Conservation (phyloP, 208 protist species). For the Trypanosoma melophagium region DNA sequence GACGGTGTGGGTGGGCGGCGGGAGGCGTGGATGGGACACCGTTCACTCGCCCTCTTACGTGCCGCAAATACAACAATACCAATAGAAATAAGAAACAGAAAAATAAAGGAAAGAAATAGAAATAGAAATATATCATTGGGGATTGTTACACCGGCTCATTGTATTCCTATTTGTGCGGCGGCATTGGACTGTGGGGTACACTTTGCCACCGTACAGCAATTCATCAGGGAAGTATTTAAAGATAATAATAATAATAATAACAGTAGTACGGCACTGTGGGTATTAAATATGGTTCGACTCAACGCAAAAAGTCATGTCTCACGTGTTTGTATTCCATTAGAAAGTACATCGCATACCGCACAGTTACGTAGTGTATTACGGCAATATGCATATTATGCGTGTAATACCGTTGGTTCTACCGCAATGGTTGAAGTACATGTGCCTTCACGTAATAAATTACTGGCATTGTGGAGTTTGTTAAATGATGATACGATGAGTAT, state of each 20-base stretch:
- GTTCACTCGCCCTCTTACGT: slow-evolving; percentile 52
- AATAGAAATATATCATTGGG: background rate
- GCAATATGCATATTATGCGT: slow-evolving; percentile 8
- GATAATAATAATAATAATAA: slow-evolving; percentile 1
- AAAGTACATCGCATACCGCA: background rate
- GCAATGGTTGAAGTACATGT: slow-evolving; percentile 21
- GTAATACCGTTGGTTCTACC: background rate
- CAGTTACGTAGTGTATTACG: slow-evolving; percentile 8
- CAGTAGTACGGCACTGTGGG: slow-evolving; percentile 31
- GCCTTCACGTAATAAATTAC: slow-evolving; percentile 54
- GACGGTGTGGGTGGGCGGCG: slow-evolving; percentile 5
- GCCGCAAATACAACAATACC: slow-evolving; percentile 1
- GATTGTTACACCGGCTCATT: slow-evolving; percentile 41
- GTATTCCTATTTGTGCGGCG: slow-evolving; percentile 42
- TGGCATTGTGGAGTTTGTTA: slow-evolving; percentile 55
- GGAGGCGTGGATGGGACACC: slow-evolving; percentile 57
- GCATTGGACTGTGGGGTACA: slow-evolving; percentile 54
- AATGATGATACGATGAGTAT: slow-evolving; percentile 34
- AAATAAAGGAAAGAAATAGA: no score
- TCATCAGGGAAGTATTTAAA: slow-evolving; percentile 32
- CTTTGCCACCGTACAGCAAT: slow-evolving; percentile 52
- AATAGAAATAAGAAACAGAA: no score
- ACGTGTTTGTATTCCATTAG: slow-evolving; percentile 9
- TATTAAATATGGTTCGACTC: slow-evolving; percentile 46
- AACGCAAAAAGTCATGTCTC: slow-evolving; percentile 23